phyloP scores from a whole-genome alignment of 2,329 filamentous ascomycete species.

The Albophoma yamanashiensis region DNA sequence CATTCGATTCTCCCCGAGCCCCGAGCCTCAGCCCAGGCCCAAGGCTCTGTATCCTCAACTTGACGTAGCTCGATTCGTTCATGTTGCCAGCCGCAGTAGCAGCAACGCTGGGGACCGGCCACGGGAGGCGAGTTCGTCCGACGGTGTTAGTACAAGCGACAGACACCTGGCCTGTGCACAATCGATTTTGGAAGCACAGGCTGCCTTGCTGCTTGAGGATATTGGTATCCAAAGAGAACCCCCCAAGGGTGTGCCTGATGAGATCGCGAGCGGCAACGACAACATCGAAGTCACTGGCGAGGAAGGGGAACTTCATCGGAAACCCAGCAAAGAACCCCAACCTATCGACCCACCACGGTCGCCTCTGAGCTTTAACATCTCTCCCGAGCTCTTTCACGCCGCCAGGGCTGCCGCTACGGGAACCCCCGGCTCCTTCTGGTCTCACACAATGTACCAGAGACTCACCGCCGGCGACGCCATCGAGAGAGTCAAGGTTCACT shows the following conservation, averaged over 20 bases:
- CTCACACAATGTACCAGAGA: slow-evolving; percentile 55
- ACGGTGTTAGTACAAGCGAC: not conserved
- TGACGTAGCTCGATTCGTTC: slow-evolving; percentile 15
- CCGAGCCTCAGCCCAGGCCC: slow-evolving; percentile 1
- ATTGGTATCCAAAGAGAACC: too few relatives aligned
- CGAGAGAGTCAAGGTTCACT: slow-evolving; percentile 58
- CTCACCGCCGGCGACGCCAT: slow-evolving; percentile 27
- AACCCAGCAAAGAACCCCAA: not conserved
- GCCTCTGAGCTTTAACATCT: slow-evolving; percentile 18
- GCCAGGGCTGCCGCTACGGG: slow-evolving; percentile 36
- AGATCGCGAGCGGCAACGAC: not conserved
- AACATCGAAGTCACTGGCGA: not conserved
- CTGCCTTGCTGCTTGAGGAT: not conserved
- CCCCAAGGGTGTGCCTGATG: not conserved
- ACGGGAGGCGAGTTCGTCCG: not conserved
- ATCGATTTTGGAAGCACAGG: not conserved
- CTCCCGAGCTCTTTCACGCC: slow-evolving; percentile 18
- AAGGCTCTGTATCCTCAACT: slow-evolving; percentile 13
- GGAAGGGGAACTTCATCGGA: not conserved
- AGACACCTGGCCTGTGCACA: not conserved
- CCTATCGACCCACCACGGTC: slow-evolving; percentile 13
- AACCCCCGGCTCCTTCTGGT: slow-evolving; percentile 51
- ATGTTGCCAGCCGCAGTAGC: slow-evolving; percentile 3
- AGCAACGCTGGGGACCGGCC: not conserved
- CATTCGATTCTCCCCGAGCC: slow-evolving; percentile 18